Evolutionary conservation across 2,329 filamentous ascomycete species (phyloP).

Genomic region (Xylaria sp.): DNA sequence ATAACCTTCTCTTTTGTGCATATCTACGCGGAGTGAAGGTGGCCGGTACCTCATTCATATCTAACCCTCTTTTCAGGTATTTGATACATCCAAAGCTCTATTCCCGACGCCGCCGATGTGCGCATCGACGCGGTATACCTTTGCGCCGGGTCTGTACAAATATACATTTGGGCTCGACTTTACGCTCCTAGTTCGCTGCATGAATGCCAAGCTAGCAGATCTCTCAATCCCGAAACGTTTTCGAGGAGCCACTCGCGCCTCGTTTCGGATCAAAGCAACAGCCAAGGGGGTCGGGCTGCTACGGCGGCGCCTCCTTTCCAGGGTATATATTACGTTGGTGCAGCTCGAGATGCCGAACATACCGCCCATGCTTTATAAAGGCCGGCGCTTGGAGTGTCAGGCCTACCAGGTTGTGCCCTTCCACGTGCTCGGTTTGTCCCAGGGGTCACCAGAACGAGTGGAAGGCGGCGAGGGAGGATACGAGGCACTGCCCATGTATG

Average conservation of each 20-base stretch:
- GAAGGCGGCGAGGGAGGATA: too few species aligned
- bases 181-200: slow-evolving; percentile 4
- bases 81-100: slow-evolving; percentile 8
- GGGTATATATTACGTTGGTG: slow-evolving; percentile 4
- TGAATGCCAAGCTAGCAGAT: background rate
- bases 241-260: too few species aligned
- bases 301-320: background rate
- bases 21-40: too few species aligned
- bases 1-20: too few species aligned
- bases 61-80: background rate
- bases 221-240: too few species aligned
- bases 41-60: too few species aligned
- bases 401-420: slow-evolving; percentile 5
- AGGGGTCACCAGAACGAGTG: too few species aligned
- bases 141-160: background rate
- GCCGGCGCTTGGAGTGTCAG: background rate
- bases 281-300: too few species aligned
- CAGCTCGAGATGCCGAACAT: slow-evolving; percentile 5
- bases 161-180: slow-evolving; percentile 9
- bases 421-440: background rate
- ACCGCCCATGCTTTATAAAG: background rate
- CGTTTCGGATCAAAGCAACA: too few species aligned
- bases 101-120: slow-evolving; percentile 1
- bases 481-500: too few species aligned
- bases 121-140: slow-evolving; percentile 12